Evolutionary conservation across 2,329 filamentous ascomycete species (phyloP).

Genomic region (Thermothelomyces thermophilus): DNA sequence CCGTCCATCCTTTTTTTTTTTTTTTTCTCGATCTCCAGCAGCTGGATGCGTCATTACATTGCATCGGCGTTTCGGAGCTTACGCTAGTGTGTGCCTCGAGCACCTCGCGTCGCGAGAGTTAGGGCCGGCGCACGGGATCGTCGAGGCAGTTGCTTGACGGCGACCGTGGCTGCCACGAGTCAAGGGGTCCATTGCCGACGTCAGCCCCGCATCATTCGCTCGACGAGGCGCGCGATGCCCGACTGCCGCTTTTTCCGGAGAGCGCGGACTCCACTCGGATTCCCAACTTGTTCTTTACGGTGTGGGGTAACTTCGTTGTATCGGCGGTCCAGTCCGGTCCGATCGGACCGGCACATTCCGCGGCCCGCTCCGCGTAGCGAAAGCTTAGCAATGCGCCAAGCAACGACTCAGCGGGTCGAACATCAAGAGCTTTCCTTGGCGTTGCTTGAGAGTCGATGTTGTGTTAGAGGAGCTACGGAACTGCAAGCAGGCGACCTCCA

Average conservation of each 20-base stretch:
- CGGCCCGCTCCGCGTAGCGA: not conserved
- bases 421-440: too few species aligned
- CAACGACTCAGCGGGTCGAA: too few species aligned
- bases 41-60: not conserved
- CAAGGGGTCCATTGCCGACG: not conserved
- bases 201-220: constrained; percentile 1
- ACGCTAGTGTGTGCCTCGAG: not conserved
- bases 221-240: not conserved
- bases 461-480: too few species aligned
- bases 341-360: not conserved
- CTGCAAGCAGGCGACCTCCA: too few species aligned
- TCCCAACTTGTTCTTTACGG: too few species aligned
- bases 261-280: not conserved
- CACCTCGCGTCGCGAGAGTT: not conserved
- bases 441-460: too few species aligned
- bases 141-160: not conserved
- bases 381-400: not conserved
- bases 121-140: not conserved
- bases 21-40: too few species aligned
- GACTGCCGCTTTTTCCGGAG: not conserved
- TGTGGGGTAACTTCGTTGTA: too few species aligned
- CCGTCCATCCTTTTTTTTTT: too few species aligned
- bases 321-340: too few species aligned
- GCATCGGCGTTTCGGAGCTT: not conserved
- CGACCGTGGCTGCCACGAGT: not conserved